Conservation (phyloP, 2,329 filamentous ascomycete genomes). For the Fusarium dimerum region DNA sequence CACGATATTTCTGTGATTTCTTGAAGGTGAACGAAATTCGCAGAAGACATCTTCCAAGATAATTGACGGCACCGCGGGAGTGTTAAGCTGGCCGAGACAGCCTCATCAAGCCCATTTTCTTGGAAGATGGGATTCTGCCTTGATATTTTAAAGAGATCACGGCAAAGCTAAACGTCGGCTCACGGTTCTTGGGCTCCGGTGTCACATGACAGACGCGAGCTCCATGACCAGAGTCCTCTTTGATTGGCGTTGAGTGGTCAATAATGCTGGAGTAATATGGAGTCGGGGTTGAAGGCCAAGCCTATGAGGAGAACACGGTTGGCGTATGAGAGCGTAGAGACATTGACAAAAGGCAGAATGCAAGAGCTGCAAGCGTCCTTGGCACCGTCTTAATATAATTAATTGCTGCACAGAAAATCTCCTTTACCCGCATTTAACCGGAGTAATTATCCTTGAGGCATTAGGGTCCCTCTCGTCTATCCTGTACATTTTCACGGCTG, state of each 20-base stretch:
- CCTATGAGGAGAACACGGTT: too few relatives aligned
- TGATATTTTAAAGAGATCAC: conserved; percentile 15
- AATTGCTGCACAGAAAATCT: too few relatives aligned
- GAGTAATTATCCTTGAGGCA: neutral
- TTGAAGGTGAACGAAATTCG: too few relatives aligned
- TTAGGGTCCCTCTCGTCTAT: neutral
- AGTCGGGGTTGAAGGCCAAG: neutral
- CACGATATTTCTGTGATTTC: too few relatives aligned
- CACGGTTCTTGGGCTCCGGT: neutral
- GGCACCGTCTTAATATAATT: neutral
- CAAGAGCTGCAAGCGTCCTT: neutral
- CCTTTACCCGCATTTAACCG: neutral
- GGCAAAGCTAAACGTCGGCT: neutral
- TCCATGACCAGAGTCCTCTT: neutral
- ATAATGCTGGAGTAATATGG: neutral
- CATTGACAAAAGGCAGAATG: neutral
- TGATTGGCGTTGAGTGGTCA: neutral
- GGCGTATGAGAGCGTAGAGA: neutral
- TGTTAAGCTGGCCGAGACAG: too few relatives aligned
- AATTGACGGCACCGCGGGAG: too few relatives aligned
- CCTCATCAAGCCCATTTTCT: too few relatives aligned
- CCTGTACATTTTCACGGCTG: neutral
- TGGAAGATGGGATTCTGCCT: too few relatives aligned
- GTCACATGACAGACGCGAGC: neutral
- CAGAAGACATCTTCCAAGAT: too few relatives aligned